A percentile compares a stretch with the other conserved stretches of the same genome.
Conservation (phyloP, 257 asterid genomes). For the Solanum medicagineum region DNA sequence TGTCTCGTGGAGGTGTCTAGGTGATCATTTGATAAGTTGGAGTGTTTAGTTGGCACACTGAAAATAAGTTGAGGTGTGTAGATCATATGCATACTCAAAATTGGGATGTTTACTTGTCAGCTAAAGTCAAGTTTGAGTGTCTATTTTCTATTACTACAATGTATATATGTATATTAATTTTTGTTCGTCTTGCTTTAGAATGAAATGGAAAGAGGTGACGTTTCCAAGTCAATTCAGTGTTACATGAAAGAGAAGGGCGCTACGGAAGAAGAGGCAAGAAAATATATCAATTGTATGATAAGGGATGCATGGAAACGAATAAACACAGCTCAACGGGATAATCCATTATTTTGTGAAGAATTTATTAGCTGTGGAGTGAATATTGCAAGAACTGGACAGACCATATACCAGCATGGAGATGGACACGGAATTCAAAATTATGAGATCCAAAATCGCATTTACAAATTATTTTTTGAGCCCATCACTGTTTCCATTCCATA, state of each 20-base stretch:
- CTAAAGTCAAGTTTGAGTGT: no score
- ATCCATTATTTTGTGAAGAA: not conserved
- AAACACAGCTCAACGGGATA: not conserved
- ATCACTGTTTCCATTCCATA: not conserved
- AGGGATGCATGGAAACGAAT: not conserved
- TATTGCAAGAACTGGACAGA: slow-evolving; percentile 1
- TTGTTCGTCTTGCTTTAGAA: not conserved
- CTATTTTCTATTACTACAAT: no score
- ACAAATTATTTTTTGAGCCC: not conserved
- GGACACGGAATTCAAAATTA: slow-evolving; percentile 7
- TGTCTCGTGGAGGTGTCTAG: no score
- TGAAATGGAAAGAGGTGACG: slow-evolving; percentile 6
- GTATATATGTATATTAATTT: no score
- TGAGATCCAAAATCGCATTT: not conserved
- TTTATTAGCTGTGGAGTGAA: not conserved
- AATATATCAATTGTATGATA: not conserved
- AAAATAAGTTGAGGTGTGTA: no score
- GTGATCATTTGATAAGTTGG: no score
- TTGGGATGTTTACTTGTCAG: no score
- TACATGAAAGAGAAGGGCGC: slow-evolving; percentile 6
- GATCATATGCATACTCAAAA: no score
- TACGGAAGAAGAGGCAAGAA: slow-evolving; percentile 4
- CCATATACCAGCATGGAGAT: slow-evolving; percentile 14
- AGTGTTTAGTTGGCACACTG: no score
- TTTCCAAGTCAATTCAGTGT: slow-evolving; percentile 8